Base-by-base conservation (phyloP, 2,329 filamentous ascomycete genomes). In the Pseudohalonectria lignicola region DNA sequence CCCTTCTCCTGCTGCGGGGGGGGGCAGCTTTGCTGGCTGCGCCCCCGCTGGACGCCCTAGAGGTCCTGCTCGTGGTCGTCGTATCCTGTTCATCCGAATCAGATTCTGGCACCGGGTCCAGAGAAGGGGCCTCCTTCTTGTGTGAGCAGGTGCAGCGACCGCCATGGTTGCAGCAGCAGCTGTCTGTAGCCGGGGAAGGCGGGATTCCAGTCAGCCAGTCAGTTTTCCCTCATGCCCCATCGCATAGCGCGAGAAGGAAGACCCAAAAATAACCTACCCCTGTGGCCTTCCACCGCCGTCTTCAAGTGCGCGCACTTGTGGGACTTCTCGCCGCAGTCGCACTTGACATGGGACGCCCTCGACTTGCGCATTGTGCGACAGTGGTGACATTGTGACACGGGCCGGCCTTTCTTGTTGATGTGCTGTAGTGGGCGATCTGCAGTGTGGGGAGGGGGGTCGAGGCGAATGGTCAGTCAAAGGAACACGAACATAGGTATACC, bases 331-430 rank as follows among this genome's bases (percentile, higher is more conserved):
- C 86, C 88, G 62, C 92, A 98, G 63, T 96, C 88, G 66, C 92
- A 98, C 63, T 92, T 94, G 55, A 92, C 77, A 63, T 96, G 92
- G 47, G 90, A 86, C 42, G 88, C 82, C 53, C 92, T 86, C 61
- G 86, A 90, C 73, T 96, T 96, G 67, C 92, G 88, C 71, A 94
- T 82, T 49, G 83, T 78, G 60, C 92, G 90, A 66, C 92, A 98
- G 66, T 98, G 92, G 50, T 86, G 77, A 65, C 92, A 98, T 79
- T 98, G 92, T 52, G 92, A 94, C 51, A 96, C 87, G 45, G 92
- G 92, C 45, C 90, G 84, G 55, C 90, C 90, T 69, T 96, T 96
- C 62, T 94, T 94, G 63, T 93, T 93, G 67, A 95, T 94, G 60
- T 94, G 86, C 55, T 86, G 82, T 48, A 96, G 75, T 48, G 85